Evolutionary conservation across 805 yeast genomes (phyloP).

Genomic region (Brettanomyces custersianus): DNA sequence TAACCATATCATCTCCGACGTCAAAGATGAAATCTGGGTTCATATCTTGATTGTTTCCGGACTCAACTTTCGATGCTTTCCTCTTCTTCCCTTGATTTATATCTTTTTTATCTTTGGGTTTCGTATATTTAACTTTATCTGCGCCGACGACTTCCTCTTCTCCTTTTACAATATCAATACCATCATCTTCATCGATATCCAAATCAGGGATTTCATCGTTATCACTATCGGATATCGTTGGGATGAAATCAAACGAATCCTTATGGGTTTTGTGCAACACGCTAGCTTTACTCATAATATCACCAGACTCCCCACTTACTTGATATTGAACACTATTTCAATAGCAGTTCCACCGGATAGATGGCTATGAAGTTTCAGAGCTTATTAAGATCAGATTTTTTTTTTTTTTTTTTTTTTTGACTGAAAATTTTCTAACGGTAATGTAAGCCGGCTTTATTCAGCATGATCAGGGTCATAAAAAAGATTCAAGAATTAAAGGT

Average conservation of each 20-base stretch:
- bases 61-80: slow-evolving; percentile 20
- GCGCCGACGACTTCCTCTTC: not conserved
- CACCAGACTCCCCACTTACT: not conserved
- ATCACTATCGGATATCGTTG: slow-evolving; percentile 72
- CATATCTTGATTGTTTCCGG: slow-evolving; percentile 42
- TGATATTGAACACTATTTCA: not conserved
- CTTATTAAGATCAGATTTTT: no score
- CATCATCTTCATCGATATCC: slow-evolving; percentile 27
- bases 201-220: slow-evolving; percentile 40
- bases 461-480: no score
- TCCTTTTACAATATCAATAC: slow-evolving; percentile 20
- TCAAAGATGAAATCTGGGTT: slow-evolving; percentile 71
- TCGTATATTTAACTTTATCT: slow-evolving; percentile 15
- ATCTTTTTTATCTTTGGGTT: slow-evolving; percentile 24
- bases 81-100: slow-evolving; percentile 10
- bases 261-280: no score
- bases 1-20: slow-evolving; percentile 30
- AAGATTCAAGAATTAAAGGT: no score
- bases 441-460: no score
- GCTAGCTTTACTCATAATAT: no score
- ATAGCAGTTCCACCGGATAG: no score
- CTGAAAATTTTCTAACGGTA: no score
- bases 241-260: slow-evolving; percentile 48
- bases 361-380: no score
- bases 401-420: no score